phyloP scores from a whole-genome alignment of 257 asterid species.

The Solanum corneliomulleri region DNA sequence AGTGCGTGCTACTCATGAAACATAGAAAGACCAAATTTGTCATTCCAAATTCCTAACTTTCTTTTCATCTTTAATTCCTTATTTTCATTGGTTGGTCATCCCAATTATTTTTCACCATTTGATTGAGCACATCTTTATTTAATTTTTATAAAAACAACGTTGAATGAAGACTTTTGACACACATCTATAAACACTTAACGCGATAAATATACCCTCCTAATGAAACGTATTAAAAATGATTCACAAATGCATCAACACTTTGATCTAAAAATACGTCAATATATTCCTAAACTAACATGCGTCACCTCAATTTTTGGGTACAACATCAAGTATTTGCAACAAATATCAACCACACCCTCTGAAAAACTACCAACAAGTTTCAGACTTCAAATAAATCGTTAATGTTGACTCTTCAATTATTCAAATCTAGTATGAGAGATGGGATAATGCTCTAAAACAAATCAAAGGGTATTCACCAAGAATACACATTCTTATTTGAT shows the following conservation, averaged over 20 bases:
- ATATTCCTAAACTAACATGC: not conserved
- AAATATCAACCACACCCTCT: not conserved
- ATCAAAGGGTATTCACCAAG: not conserved
- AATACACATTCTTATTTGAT: not conserved
- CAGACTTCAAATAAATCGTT: not conserved
- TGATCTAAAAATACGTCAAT: not conserved
- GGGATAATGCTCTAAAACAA: not conserved
- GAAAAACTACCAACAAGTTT: not conserved
- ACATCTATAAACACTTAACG: not conserved
- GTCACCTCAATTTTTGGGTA: not conserved
- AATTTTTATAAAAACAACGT: not conserved
- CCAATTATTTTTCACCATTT: not conserved
- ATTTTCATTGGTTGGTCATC: not conserved
- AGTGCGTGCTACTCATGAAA: not conserved
- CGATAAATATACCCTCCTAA: not conserved
- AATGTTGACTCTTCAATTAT: not conserved
- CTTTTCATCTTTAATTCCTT: no score
- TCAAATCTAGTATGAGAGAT: not conserved
- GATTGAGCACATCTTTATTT: not conserved
- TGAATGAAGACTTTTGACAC: not conserved
- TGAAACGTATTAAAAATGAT: not conserved
- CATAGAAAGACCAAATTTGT: not conserved
- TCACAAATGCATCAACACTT: not conserved
- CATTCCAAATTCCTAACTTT: not conserved
- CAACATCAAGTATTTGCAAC: not conserved